Conservation (phyloP, 805 yeast genomes). For the Torulaspora delbrueckii region DNA sequence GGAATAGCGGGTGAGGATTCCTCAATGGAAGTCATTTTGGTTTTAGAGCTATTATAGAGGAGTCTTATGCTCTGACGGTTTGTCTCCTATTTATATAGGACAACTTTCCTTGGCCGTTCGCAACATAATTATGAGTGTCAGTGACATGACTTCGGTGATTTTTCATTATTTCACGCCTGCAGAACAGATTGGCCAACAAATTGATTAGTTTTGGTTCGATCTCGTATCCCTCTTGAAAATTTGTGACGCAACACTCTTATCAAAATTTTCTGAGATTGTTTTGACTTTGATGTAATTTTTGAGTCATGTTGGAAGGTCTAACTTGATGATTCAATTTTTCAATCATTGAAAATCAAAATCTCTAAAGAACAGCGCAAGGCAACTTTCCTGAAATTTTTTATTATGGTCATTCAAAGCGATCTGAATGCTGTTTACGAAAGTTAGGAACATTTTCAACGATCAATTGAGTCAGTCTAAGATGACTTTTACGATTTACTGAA, state of each 20-base stretch:
- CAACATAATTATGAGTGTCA: not conserved
- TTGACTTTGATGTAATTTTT: not conserved
- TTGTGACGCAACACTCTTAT: not conserved
- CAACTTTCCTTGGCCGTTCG: not conserved
- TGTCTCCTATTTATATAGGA: not conserved
- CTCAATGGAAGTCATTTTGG: not conserved
- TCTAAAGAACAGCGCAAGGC: not conserved
- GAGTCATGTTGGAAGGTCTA: constrained; percentile 2
- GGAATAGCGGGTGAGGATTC: not conserved
- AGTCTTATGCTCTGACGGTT: not conserved
- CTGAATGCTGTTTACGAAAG: not conserved
- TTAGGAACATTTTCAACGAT: not conserved
- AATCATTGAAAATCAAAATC: not conserved
- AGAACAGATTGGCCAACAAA: not conserved
- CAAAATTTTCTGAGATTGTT: not conserved
- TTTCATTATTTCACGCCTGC: not conserved
- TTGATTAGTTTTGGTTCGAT: not conserved
- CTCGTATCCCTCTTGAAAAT: not conserved
- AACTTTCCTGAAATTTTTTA: not conserved
- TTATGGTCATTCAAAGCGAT: not conserved
- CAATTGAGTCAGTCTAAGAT: not conserved
- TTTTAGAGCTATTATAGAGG: not conserved
- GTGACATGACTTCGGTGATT: not conserved
- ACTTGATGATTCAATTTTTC: not conserved
- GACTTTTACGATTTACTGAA: not conserved